Evolutionary conservation across 1,284 basidiomycete genomes (phyloP).

Genomic region (Trichosporon inkin): DNA sequence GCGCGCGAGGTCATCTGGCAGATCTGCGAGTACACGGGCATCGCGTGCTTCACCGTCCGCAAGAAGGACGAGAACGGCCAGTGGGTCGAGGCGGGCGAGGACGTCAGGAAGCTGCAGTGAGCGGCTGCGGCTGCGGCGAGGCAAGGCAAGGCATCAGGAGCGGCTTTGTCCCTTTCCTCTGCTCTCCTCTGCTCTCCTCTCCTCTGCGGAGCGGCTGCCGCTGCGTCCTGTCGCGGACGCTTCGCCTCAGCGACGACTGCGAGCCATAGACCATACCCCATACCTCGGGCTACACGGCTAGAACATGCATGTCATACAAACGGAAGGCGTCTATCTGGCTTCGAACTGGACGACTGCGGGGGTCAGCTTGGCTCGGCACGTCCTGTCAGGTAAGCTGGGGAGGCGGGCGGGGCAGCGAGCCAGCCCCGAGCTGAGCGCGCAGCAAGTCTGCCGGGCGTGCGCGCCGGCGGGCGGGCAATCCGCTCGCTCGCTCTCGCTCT

Average conservation of each 20-base stretch:
- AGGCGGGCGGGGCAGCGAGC: too few species aligned
- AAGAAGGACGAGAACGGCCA: slow-evolving; percentile 70
- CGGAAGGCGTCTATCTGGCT: slow-evolving; percentile 11
- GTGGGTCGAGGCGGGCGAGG: slow-evolving; percentile 58
- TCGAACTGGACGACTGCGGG: slow-evolving; percentile 20
- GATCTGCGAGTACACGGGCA: slow-evolving; percentile 79
- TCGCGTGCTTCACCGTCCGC: slow-evolving; percentile 82
- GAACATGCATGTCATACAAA: slow-evolving; percentile 17
- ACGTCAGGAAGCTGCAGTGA: slow-evolving; percentile 12
- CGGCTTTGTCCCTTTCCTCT: neutral
- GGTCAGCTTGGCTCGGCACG: neutral
- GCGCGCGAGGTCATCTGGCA: slow-evolving; percentile 75
- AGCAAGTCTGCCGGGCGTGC: too few species aligned
- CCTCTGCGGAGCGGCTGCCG: too few species aligned
- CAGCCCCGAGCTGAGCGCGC: too few species aligned
- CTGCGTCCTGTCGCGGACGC: too few species aligned
- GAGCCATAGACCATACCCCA: neutral
- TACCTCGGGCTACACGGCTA: neutral
- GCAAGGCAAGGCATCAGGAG: too few species aligned
- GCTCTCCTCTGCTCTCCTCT: too few species aligned
- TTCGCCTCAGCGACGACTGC: neutral
- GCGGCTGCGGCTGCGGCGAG: too few species aligned
- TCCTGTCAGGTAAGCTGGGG: too few species aligned
- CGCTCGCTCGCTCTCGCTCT: too few species aligned
- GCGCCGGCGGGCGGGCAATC: too few species aligned